These are phyloP conservation scores for Aspergillus ostianus DNA, from an alignment of 495 filamentous ascomycete genomes.

Conservation along the genomic window DNA sequence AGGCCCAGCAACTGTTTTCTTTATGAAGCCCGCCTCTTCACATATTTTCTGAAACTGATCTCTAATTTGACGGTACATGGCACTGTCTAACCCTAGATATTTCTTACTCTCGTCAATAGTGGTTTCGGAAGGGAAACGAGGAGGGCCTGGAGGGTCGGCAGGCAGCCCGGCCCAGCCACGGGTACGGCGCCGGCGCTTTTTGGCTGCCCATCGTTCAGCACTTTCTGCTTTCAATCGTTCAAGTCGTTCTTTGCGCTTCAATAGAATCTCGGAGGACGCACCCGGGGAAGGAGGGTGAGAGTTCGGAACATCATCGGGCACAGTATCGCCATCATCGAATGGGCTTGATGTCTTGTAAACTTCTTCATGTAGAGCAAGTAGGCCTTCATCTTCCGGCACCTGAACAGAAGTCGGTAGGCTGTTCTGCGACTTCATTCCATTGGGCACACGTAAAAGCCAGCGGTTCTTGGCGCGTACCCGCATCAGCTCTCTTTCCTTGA, in stretches of 20 bases:
- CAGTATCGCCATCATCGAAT: conserved; percentile 26
- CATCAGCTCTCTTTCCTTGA: conserved; percentile 67
- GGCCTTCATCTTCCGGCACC: conserved; percentile 38
- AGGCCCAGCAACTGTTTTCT: conserved; percentile 70
- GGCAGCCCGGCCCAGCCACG: conserved; percentile 69
- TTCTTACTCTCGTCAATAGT: conserved; percentile 77
- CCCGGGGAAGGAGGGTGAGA: conserved; percentile 31
- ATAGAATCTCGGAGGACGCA: conserved; percentile 52
- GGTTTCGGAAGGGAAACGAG: conserved; percentile 77
- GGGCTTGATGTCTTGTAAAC: conserved; percentile 36
- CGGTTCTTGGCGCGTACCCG: conserved; percentile 63
- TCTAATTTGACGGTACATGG: conserved; percentile 60
- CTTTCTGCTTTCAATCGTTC: conserved; percentile 61
- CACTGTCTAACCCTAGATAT: conserved; percentile 61
- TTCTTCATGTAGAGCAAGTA: conserved; percentile 43
- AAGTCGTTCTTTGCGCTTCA: conserved; percentile 55
- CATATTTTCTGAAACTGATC: conserved; percentile 70
- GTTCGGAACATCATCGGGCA: conserved; percentile 19
- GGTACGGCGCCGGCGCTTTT: conserved; percentile 72
- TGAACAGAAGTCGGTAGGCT: conserved; percentile 20
- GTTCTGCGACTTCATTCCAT: conserved; percentile 50
- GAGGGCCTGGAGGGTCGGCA: conserved; percentile 70
- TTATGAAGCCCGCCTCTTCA: conserved; percentile 60
- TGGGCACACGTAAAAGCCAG: conserved; percentile 60
- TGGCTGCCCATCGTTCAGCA: conserved; percentile 58